phyloP scores from a whole-genome alignment of 192 early-diverging fungal genomes.

The Backusella psychrophila region DNA sequence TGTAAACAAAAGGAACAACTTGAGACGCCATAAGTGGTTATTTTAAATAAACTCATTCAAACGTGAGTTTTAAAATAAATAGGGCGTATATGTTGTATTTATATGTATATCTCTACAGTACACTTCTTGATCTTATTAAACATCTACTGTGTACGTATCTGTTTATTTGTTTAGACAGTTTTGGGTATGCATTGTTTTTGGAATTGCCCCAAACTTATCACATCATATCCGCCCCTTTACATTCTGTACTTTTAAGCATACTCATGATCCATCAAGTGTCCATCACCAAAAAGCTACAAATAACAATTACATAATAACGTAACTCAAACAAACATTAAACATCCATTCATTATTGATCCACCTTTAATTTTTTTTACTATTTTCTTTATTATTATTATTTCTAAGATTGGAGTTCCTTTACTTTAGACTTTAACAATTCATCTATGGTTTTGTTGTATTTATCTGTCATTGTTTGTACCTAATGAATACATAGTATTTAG shows the following conservation, averaged over 20 bases:
- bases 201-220: background rate
- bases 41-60: background rate
- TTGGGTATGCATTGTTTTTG: background rate
- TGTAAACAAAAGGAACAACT: background rate
- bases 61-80: background rate
- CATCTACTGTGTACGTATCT: too few species aligned
- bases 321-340: background rate
- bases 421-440: slow-evolving; percentile 62
- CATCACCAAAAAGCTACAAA: background rate
- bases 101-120: too few species aligned
- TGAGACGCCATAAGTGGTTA: background rate
- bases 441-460: slow-evolving; percentile 63
- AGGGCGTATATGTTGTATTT: too few species aligned
- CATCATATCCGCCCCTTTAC: background rate
- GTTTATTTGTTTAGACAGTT: background rate
- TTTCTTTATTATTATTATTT: background rate
- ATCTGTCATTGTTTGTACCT: slow-evolving; percentile 63
- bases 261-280: background rate
- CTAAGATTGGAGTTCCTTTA: slow-evolving; percentile 63
- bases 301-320: background rate
- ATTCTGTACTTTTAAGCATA: background rate
- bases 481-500: background rate
- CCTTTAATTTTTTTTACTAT: too few species aligned
- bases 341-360: too few species aligned
- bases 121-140: too few species aligned